Base-by-base conservation (phyloP, 768 basidiomycete species). In the Mycena epipterygia region DNA sequence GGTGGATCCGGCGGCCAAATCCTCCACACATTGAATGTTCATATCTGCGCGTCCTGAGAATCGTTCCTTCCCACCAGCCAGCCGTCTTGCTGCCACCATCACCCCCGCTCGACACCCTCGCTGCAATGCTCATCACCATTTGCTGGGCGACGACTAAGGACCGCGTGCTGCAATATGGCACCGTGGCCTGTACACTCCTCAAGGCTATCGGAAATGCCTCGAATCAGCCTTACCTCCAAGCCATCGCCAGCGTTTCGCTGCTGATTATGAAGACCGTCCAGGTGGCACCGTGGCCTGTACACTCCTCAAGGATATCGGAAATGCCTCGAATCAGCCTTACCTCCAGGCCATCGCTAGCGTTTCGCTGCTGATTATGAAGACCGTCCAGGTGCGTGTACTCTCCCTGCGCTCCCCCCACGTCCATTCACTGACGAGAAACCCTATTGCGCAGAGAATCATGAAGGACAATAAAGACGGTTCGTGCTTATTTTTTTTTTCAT, bases 171-270 rank as follows among this genome's bases (percentile, higher is more conserved):
- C 66, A 72, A 21, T 67, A 72, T 25, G 71, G 71, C 5, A 64
- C 48, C 11, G 71, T 72, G 5, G 64, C 71, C 0, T 51, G 51
- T n/a, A 52, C 52, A 12, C 61, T 72, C 9, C 41, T 72, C 13
- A 72, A 73, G 52, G 71, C 68, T 35, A 65, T 73, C 33, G 71
- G 71, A 0, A 73, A 73, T 55, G 71, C 71, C 6, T 35, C 51
- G 4, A 73, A 73, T 27, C 67, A 68, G 67, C 71, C 71, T 1
- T 73, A 73, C 30, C 4, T 73, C 16, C 71, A 73, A 42, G 71
- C 71, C 1, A 66, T 73, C 1, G 71, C 71, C 13, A 68, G 67
- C 35, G 33, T 73, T 0, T 52, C 71, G 30, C 62, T 61, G 57
- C 57, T 73, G 9, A 68, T 72, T 9, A 68, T 72, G 66, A 63